phyloP scores from a whole-genome alignment of 495 filamentous ascomycete genomes.

The Tuber umbilicatum region DNA sequence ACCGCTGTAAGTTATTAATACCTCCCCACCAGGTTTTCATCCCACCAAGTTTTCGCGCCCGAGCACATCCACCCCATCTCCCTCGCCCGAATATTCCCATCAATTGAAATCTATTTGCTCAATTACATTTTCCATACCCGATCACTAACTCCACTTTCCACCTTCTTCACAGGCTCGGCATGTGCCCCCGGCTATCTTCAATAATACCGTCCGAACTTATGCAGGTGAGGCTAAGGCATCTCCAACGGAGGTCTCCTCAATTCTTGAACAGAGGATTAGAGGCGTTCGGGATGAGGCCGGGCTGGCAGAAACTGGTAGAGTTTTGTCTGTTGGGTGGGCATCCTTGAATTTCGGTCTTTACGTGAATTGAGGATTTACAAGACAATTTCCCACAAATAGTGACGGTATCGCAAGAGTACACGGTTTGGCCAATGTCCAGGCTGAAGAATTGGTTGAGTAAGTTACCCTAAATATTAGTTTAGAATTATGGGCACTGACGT shows the following conservation, averaged over 20 bases:
- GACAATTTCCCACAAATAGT: slow-evolving; percentile 50
- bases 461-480: slow-evolving; percentile 44
- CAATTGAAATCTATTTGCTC: slow-evolving; percentile 37
- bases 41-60: not conserved
- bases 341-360: not conserved
- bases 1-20: slow-evolving; percentile 86
- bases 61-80: slow-evolving; percentile 8
- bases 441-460: slow-evolving; percentile 99
- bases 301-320: slow-evolving; percentile 96
- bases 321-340: slow-evolving; percentile 95
- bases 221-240: slow-evolving; percentile 89
- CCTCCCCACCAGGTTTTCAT: slow-evolving; percentile 32
- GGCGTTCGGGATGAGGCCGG: slow-evolving; percentile 93
- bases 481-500: slow-evolving; percentile 13
- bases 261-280: slow-evolving; percentile 97
- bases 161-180: slow-evolving; percentile 63
- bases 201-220: slow-evolving; percentile 76
- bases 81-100: slow-evolving; percentile 41
- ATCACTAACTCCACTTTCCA: slow-evolving; percentile 45
- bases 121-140: slow-evolving; percentile 28
- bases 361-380: not conserved
- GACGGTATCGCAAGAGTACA: slow-evolving; percentile 99
- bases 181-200: slow-evolving; percentile 67
- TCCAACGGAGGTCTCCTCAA: slow-evolving; percentile 97
- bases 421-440: slow-evolving; percentile 99